Percentiles rank a stretch among this genome's conserved stretches.
These are phyloP conservation scores for Millerozyma miso DNA, from an alignment of 805 yeast species.

Conservation along the genomic window DNA sequence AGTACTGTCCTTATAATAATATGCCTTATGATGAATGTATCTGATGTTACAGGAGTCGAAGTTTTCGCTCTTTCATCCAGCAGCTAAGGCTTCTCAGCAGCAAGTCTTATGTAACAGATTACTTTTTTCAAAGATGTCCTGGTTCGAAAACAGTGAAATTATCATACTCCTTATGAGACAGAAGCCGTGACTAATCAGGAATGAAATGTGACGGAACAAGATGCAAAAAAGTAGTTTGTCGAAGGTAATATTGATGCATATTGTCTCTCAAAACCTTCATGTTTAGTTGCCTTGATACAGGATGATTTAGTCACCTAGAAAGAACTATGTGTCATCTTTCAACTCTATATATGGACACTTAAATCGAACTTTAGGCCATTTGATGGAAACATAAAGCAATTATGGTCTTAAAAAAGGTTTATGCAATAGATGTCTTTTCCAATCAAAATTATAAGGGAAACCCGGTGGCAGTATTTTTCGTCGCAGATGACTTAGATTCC, in stretches of 20 bases:
- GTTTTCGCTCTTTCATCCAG: background rate
- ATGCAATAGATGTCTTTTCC: conserved; percentile 45
- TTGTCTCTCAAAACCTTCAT: background rate
- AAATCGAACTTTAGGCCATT: background rate
- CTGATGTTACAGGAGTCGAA: background rate
- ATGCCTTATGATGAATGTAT: background rate
- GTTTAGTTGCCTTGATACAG: background rate
- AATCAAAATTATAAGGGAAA: conserved; percentile 41
- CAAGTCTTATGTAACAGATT: background rate
- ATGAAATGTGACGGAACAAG: background rate
- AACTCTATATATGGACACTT: background rate
- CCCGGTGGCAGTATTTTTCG: conserved; percentile 52
- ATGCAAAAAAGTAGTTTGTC: background rate
- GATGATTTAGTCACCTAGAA: background rate
- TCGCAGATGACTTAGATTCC: conserved; percentile 33
- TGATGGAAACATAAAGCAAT: background rate
- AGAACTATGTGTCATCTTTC: background rate
- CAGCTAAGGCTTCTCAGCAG: background rate
- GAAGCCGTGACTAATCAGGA: background rate
- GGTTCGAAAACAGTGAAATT: background rate
- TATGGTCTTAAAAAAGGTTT: conserved; percentile 22
- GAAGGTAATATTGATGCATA: background rate
- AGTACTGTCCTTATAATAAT: background rate
- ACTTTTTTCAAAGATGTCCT: background rate
- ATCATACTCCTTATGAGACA: background rate